phyloP scores from a whole-genome alignment of 2,329 filamentous ascomycete genomes.

The Fusarium sp. region DNA sequence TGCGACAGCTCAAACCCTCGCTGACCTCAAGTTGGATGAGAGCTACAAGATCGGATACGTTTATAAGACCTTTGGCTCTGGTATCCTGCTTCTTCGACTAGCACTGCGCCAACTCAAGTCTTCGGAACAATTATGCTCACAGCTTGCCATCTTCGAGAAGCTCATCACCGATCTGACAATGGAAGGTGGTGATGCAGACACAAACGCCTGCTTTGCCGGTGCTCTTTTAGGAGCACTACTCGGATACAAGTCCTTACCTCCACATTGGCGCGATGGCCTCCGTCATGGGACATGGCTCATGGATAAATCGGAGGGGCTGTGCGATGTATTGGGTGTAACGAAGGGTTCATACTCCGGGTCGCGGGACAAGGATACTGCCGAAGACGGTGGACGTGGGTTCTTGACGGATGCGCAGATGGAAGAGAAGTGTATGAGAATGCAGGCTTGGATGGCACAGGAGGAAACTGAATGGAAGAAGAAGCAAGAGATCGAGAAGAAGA shows the following conservation, averaged over 20 bases:
- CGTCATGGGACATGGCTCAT: constrained; percentile 58
- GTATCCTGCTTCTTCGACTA: constrained; percentile 57
- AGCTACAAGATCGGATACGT: constrained; percentile 62
- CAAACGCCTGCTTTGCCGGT: constrained; percentile 65
- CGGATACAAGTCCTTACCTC: constrained; percentile 59
- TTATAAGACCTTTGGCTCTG: constrained; percentile 64
- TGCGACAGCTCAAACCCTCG: constrained; percentile 51
- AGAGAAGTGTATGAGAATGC: constrained; percentile 49
- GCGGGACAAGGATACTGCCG: constrained; percentile 54
- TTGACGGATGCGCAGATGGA: constrained; percentile 54
- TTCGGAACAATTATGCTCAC: constrained; percentile 27
- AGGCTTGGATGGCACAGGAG: constrained; percentile 48
- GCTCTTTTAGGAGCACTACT: constrained; percentile 61
- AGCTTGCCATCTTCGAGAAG: constrained; percentile 56
- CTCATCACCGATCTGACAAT: constrained; percentile 62
- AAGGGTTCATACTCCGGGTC: constrained; percentile 50
- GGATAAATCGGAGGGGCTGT: constrained; percentile 56
- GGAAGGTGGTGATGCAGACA: constrained; percentile 66
- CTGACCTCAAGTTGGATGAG: constrained; percentile 59
- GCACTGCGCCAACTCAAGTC: constrained; percentile 53
- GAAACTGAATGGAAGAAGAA: constrained; percentile 45
- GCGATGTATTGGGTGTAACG: constrained; percentile 52
- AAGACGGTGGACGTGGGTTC: constrained; percentile 56
- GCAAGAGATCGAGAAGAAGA: constrained; percentile 40
- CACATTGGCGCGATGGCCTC: constrained; percentile 62